phyloP scores from a whole-genome alignment of 768 basidiomycete genomes.

The Mycena belliarum region DNA sequence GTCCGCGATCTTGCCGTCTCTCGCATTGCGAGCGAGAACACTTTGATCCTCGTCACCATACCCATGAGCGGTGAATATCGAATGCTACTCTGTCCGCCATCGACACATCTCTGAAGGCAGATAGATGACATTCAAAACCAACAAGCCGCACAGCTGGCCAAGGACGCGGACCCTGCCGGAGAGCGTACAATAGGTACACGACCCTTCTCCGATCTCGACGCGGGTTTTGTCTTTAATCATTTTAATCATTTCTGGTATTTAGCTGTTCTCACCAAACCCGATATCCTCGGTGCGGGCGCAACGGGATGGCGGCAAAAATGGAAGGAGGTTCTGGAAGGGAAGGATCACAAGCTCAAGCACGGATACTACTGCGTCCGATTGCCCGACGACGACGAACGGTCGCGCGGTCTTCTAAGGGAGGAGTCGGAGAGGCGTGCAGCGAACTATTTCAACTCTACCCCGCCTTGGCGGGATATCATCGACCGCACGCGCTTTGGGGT shows the following conservation, averaged over 20 bases:
- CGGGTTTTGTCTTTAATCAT: not conserved
- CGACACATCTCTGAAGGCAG: not conserved
- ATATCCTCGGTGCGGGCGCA: constrained; percentile 48
- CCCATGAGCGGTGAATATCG: constrained; percentile 60
- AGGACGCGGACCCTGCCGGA: constrained; percentile 51
- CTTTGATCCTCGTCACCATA: constrained; percentile 64
- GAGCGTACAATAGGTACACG: constrained; percentile 64
- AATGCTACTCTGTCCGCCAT: not conserved
- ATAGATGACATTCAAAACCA: constrained; percentile 72
- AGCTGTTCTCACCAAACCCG: constrained; percentile 77
- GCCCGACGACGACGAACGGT: constrained; percentile 58
- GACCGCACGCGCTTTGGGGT: constrained; percentile 57
- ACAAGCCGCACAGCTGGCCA: constrained; percentile 54
- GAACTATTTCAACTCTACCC: constrained; percentile 46
- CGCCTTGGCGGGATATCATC: constrained; percentile 54
- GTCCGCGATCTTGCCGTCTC: constrained; percentile 49
- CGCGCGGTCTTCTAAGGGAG: constrained; percentile 32
- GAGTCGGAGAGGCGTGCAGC: constrained; percentile 40
- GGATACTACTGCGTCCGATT: constrained; percentile 71
- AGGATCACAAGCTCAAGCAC: constrained; percentile 45
- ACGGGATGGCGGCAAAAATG: constrained; percentile 43
- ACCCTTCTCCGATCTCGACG: not conserved
- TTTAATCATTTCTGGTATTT: not conserved
- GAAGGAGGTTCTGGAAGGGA: constrained; percentile 54
- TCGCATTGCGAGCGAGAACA: constrained; percentile 50